Evolutionary conservation across 164 flowering plant species (phyloP).

Genomic region (Magnolia sinica): DNA sequence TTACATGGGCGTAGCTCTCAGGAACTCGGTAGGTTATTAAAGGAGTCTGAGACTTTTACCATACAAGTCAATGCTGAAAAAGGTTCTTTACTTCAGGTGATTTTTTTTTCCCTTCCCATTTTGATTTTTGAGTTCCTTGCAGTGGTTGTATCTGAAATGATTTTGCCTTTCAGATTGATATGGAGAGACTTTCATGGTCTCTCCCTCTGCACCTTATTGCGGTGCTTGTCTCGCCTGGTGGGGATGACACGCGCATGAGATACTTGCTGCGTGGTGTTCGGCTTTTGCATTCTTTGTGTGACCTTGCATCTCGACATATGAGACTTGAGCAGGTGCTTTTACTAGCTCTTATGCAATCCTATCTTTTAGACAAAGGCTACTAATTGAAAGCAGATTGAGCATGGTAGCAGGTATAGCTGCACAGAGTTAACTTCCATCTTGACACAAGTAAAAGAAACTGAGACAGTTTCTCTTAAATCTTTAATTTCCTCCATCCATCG

Average conservation of each 20-base stretch:
- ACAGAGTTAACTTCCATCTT: not conserved
- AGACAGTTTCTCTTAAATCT: too few species aligned
- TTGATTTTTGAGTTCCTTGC: not conserved
- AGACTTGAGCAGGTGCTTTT: conserved; percentile 81
- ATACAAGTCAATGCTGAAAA: conserved; percentile 35
- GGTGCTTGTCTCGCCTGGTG: conserved; percentile 48
- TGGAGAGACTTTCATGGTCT: conserved; percentile 64
- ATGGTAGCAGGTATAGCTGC: not conserved
- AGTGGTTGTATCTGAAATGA: conserved; percentile 5
- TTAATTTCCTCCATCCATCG: too few species aligned
- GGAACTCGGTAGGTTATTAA: conserved; percentile 64
- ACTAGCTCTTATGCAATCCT: not conserved
- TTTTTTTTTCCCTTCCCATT: not conserved
- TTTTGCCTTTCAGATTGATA: conserved; percentile 60
- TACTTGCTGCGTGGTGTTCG: conserved; percentile 68
- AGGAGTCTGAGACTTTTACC: conserved; percentile 59
- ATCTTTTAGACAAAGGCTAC: not conserved
- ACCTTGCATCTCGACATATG: conserved; percentile 60
- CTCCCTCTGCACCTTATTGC: conserved; percentile 89
- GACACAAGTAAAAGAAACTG: too few species aligned
- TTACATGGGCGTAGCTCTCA: conserved; percentile 62
- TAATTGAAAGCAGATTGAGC: not conserved
- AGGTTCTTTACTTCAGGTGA: conserved; percentile 62
- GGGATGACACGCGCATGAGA: conserved; percentile 49
- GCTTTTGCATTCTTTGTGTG: conserved; percentile 72